Evolutionary conservation across 2,329 filamentous ascomycete genomes (phyloP).

Genomic region (Cladosporium sp.): DNA sequence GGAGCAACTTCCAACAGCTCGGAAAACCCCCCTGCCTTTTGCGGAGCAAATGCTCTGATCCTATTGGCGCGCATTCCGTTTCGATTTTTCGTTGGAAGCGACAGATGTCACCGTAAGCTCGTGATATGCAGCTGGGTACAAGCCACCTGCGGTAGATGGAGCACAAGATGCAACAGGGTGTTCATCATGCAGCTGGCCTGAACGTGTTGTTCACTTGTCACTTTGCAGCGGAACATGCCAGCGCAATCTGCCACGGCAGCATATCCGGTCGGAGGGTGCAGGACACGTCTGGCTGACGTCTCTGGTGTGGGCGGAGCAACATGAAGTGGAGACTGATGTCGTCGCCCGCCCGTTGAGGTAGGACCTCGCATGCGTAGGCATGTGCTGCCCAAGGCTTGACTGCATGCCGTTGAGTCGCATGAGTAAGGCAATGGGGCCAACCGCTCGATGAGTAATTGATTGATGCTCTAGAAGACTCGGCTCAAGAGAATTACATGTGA

Average conservation of each 20-base stretch:
- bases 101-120: neutral
- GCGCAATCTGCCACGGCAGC: neutral
- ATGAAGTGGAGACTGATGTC: conserved; percentile 2
- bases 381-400: neutral
- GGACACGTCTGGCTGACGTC: neutral
- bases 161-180: neutral
- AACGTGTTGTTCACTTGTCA: neutral
- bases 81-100: neutral
- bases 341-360: neutral
- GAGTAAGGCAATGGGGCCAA: neutral
- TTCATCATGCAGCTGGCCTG: neutral
- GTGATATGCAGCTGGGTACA: neutral
- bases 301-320: neutral
- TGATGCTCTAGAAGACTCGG: too few species aligned
- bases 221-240: neutral
- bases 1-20: conserved; percentile 9
- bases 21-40: conserved; percentile 2
- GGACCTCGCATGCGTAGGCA: conserved; percentile 8
- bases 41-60: neutral
- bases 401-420: neutral
- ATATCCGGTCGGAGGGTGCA: neutral
- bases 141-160: neutral
- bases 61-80: conserved; percentile 11
- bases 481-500: too few species aligned
- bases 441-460: too few species aligned